Evolutionary conservation across 73 alveolate species (phyloP).

Genomic region (Paramecium caudatum): DNA sequence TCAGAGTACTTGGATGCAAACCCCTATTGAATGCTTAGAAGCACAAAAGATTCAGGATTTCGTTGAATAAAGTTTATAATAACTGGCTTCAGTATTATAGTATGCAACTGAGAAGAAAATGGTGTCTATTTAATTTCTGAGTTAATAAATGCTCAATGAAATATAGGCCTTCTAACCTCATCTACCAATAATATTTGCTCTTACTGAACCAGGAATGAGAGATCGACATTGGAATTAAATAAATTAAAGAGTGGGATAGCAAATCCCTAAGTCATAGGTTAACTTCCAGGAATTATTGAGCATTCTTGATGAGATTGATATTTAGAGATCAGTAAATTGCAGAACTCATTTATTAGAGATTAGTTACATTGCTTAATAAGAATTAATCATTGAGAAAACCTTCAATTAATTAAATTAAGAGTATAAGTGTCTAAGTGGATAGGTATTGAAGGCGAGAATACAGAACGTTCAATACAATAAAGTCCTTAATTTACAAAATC

Average conservation of each 20-base stretch:
- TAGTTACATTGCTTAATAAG: conserved; percentile 35
- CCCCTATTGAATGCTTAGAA: neutral
- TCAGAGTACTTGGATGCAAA: conserved; percentile 5
- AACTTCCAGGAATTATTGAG: neutral
- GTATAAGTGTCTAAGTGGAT: neutral
- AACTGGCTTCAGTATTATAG: neutral
- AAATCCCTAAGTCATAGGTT: neutral
- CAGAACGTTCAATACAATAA: neutral
- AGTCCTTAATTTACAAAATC: neutral
- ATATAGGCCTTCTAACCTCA: neutral
- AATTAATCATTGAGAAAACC: conserved; percentile 10
- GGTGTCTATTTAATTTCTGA: neutral
- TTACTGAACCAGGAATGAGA: conserved; percentile 51
- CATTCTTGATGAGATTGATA: neutral
- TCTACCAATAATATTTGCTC: conserved; percentile 34
- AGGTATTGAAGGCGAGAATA: too few relatives aligned
- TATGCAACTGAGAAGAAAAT: conserved; percentile 4
- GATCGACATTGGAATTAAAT: conserved; percentile 50
- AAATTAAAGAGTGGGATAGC: neutral
- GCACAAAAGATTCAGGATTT: neutral
- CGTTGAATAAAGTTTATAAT: neutral
- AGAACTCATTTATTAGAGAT: neutral
- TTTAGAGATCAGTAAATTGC: neutral
- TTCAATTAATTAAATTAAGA: neutral
- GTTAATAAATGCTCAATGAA: neutral